Percentiles rank a stretch among this genome's conserved stretches.
Evolutionary conservation across 352 stramenopile species (phyloP).

Genomic region (Pythium sp.): DNA sequence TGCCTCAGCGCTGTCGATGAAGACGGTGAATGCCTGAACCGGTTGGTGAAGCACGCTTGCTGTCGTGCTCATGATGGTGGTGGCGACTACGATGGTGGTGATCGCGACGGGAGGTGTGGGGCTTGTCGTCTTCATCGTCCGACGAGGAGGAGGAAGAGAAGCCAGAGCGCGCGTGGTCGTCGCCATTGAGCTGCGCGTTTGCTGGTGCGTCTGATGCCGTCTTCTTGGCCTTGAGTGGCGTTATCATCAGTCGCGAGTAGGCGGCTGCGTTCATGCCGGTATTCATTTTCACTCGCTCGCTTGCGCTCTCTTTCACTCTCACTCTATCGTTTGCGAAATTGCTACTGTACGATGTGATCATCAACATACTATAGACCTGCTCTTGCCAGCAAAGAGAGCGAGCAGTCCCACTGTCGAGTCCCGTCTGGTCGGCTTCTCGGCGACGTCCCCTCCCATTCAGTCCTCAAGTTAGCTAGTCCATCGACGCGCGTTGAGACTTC

Average conservation of each 20-base stretch:
- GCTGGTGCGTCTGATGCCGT: not conserved
- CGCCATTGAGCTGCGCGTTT: not conserved
- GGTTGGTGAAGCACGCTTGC: not conserved
- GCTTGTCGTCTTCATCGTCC: not conserved
- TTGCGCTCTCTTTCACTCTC: not conserved
- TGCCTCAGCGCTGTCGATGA: not conserved
- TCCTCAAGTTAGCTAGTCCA: too few relatives aligned
- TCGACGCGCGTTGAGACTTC: too few relatives aligned
- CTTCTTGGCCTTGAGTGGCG: not conserved
- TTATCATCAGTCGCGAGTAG: not conserved
- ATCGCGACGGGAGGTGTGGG: not conserved
- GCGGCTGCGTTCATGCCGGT: not conserved
- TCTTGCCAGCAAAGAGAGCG: too few relatives aligned
- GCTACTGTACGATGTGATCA: too few relatives aligned
- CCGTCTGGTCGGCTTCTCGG: too few relatives aligned
- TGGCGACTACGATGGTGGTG: not conserved
- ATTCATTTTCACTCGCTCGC: too few relatives aligned
- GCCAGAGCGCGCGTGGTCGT: not conserved
- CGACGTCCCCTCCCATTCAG: too few relatives aligned
- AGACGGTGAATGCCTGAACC: not conserved
- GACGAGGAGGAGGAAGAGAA: not conserved
- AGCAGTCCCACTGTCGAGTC: too few relatives aligned
- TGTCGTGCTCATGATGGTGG: not conserved
- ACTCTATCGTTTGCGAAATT: too few relatives aligned
- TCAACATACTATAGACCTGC: too few relatives aligned